Percentiles rank a stretch among this genome's conserved stretches.
Evolutionary conservation across 441 rosid genomes (phyloP).

Genomic region (Gossypium laxum): DNA sequence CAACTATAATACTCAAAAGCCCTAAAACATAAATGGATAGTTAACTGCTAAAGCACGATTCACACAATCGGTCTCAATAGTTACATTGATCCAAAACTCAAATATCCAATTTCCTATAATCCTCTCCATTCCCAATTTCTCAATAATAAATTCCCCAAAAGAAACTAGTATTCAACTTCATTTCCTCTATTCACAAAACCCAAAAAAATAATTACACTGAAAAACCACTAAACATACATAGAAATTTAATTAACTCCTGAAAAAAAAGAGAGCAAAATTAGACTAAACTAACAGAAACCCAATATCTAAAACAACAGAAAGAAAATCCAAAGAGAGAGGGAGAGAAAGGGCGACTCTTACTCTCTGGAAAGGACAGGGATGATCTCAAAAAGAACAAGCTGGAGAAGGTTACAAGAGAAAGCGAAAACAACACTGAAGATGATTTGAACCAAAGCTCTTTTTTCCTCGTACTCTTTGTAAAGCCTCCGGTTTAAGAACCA

Average conservation of each 20-base stretch:
- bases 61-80: background rate
- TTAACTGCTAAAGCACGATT: background rate
- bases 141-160: background rate
- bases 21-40: background rate
- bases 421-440: conserved; percentile 91
- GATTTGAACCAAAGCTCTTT: conserved; percentile 79
- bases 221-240: background rate
- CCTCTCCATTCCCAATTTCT: background rate
- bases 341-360: conserved; percentile 23
- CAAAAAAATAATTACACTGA: background rate
- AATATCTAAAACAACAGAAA: background rate
- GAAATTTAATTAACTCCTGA: background rate
- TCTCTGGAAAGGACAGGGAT: conserved; percentile 84
- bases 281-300: conserved; percentile 1
- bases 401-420: conserved; percentile 92
- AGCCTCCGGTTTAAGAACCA: conserved; percentile 82
- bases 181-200: background rate
- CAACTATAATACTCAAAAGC: background rate
- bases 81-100: background rate
- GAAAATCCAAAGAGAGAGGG: background rate
- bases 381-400: conserved; percentile 96
- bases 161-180: background rate
- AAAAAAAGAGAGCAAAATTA: background rate
- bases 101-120: background rate
- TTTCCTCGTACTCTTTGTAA: conserved; percentile 96